Conservation (phyloP, 345 rosid species). For the Limnanthes douglasii region DNA sequence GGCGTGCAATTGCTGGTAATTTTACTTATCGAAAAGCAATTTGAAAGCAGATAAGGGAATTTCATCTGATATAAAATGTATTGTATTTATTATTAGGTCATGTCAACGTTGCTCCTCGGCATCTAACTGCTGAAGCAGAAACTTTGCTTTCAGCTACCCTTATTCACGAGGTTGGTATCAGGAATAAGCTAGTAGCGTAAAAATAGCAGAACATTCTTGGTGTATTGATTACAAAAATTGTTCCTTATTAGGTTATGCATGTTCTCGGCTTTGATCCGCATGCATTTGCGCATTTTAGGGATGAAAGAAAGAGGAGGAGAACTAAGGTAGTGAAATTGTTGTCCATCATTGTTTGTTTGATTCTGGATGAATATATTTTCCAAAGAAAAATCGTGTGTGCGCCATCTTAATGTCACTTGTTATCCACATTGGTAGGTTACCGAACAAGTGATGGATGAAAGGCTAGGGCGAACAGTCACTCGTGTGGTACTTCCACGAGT, state of each 20-base stretch:
- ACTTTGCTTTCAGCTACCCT: conserved; percentile 95
- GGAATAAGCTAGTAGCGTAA: conserved; percentile 2
- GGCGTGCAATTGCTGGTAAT: conserved; percentile 97
- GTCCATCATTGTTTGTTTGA: neutral
- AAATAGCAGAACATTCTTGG: neutral
- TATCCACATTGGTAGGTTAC: conserved; percentile 39
- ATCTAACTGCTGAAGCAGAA: conserved; percentile 95
- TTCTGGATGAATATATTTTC: neutral
- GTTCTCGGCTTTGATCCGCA: conserved; percentile 99
- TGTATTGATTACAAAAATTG: conserved; percentile 3
- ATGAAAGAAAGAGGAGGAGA: conserved; percentile 95
- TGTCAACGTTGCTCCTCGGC: conserved; percentile 99
- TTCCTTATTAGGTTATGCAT: conserved; percentile 75
- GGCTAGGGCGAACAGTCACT: conserved; percentile 80
- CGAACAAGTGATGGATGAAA: conserved; percentile 79
- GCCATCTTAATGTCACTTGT: neutral
- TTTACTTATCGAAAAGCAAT: no score
- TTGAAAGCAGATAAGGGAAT: no score
- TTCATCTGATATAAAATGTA: no score
- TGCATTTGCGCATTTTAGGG: conserved; percentile 97
- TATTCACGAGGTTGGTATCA: conserved; percentile 65
- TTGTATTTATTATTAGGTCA: conserved; percentile 41
- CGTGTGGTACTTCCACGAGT: conserved; percentile 97
- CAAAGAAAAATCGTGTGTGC: neutral
- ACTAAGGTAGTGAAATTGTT: conserved; percentile 31